Evolutionary conservation across 1,284 basidiomycete genomes (phyloP).

Genomic region (Fomitopsis pinicola): DNA sequence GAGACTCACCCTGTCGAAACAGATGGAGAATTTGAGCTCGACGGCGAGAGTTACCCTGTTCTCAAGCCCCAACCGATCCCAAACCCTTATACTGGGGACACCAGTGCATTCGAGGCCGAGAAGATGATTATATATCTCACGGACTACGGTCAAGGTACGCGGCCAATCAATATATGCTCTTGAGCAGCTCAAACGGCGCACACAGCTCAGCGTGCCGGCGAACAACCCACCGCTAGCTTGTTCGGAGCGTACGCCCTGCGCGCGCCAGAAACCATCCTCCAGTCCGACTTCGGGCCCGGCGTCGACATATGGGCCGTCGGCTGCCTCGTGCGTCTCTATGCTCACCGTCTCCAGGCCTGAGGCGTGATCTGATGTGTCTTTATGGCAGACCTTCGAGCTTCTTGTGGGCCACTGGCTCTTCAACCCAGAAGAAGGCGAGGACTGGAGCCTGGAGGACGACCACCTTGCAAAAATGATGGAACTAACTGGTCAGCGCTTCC

Average conservation of each 20-base stretch:
- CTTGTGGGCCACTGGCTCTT: constrained; percentile 19
- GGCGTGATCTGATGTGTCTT: background rate
- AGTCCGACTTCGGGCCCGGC: constrained; percentile 13
- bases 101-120: constrained; percentile 11
- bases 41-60: constrained; percentile 8
- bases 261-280: constrained; percentile 13
- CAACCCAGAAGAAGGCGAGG: constrained; percentile 13
- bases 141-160: constrained; percentile 12
- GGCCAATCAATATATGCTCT: too few species aligned
- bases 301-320: constrained; percentile 20
- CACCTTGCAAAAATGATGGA: constrained; percentile 20
- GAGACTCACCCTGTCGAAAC: background rate
- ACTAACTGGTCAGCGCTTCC: constrained; percentile 13
- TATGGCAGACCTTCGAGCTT: constrained; percentile 16
- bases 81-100: constrained; percentile 4
- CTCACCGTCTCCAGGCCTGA: background rate
- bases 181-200: too few species aligned
- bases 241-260: constrained; percentile 13
- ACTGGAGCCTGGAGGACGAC: constrained; percentile 14
- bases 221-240: constrained; percentile 11
- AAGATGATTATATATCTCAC: constrained; percentile 3
- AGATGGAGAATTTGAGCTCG: constrained; percentile 7
- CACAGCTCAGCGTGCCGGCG: constrained; percentile 10
- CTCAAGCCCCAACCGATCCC: constrained; percentile 11
- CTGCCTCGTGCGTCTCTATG: constrained; percentile 11